Evolutionary conservation across 495 filamentous ascomycete species (phyloP), one percentile per base, ranked within the genome.

Genomic region (Penicillium paxilli): DNA sequence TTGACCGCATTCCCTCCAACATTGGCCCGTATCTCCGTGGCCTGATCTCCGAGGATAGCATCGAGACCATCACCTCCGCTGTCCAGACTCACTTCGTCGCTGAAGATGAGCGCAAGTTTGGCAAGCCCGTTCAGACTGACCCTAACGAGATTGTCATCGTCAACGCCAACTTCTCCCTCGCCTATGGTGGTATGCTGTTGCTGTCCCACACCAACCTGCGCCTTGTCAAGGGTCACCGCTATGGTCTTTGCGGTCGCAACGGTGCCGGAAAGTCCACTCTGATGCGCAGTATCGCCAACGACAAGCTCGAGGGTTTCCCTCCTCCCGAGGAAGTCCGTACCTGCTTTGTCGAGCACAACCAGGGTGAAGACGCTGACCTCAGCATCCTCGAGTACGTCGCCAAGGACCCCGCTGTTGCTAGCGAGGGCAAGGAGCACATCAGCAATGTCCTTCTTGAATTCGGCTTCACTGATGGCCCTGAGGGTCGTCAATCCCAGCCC

Each of bases 271-370:
- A 99, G 77, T 98, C 94, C 16, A 99, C 94, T 11, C 82, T 99
- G 47, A 98, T 99, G 94, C 89, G 88, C 63, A 91, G 88, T 69
- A 99, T 99, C 54, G 91, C 94, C 54, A 85, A 86, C 45, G 92
- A 92, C 51, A 98, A 99, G 77, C 83, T 99, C 1, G 94, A 99
- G 69, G 94, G 94, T 20, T 99, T 99, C 76, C 94, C 94, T 21
- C 80, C 90, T 21, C 93, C 88, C 60, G 90, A 95, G 53, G 85
- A 89, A 51, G 85, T 99, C 50, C 86, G 88, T 49, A 98, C 94
- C 25, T 99, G 95, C 75, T 99, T 98, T 58, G 94, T 99, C 19
- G 94, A 99, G 80, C 94, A 99, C 76, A 96, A 96, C 71, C 92
- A 98, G 72, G 92, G 92, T 55, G 95, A 97, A 70, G 92, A 96